Base-by-base conservation (phyloP, 805 yeast species). In the Pichia deserticola region DNA sequence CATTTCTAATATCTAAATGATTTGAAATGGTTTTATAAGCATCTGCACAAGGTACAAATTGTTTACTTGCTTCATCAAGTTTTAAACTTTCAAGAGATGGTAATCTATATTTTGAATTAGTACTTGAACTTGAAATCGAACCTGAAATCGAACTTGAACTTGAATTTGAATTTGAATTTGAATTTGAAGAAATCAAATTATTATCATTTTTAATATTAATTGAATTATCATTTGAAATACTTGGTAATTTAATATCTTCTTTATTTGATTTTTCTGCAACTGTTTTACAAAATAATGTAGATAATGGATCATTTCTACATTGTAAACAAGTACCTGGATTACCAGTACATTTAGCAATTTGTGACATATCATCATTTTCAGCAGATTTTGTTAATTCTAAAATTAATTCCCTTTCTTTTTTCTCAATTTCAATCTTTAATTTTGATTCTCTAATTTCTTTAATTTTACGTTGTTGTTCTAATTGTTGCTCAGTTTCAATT, bases 11-110 rank as follows among this genome's bases (percentile, higher is more conserved):
- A 57, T 82, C 79, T 59, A 84, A 84, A 64, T 89, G 96, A 50
- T 95, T 73, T 34, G 90, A 81, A 46, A 90, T 74, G 3, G 96
- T 87, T 66, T 83, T 85, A 68, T 88, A 89, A 0, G 97, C 96
- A 59, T 89, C 96, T 12, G 90, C 81, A 61, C 93, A 85, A 3
- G 97, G 95, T 44, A 89, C 87, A 56, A 81, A 89, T 42, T 61
- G 59, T 81, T 77, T 45, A 71, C 78, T 59, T 4, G 66, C 63
- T 42, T 60, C 59, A 38, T 55, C 59, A 29, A 64, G 53, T 33
- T 64, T 67, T 20, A 62, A 55, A 13, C 59, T 63, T 35, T 53
- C 56, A n/a, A 58, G 56, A 1, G 61, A 59, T 12, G 60, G 70
- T 39, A 55, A 57, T 27, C 44, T 30, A 29, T 30, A 40, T 25